Percentiles rank a stretch among this genome's conserved stretches.
Evolutionary conservation across 2,329 filamentous ascomycete genomes (phyloP).

Genomic region (Emydomyces testavorans): DNA sequence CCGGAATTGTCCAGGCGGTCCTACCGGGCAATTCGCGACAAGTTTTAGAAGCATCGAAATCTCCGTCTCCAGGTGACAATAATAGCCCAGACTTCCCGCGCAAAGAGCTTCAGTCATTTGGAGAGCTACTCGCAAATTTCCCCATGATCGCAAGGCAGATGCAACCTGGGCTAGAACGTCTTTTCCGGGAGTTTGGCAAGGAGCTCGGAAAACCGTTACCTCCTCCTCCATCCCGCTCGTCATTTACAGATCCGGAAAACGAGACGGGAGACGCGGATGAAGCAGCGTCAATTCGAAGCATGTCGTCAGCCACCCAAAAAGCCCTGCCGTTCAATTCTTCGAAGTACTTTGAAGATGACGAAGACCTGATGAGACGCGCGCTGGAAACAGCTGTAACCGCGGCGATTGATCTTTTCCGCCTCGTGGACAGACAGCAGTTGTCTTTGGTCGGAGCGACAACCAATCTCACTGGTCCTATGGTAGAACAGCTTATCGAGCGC

Average conservation of each 20-base stretch:
- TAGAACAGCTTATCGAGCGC: conserved; percentile 87
- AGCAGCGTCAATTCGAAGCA: conserved; percentile 26
- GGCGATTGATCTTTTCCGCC: conserved; percentile 90
- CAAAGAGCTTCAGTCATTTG: conserved; percentile 84
- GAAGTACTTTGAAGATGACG: conserved; percentile 75
- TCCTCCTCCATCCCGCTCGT: conserved; percentile 48
- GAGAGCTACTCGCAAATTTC: conserved; percentile 79
- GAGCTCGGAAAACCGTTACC: conserved; percentile 78
- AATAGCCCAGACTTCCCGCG: conserved; percentile 43
- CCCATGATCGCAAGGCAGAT: conserved; percentile 94
- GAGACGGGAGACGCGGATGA: conserved; percentile 31
- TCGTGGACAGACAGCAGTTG: conserved; percentile 88
- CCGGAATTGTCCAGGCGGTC: conserved; percentile 58
- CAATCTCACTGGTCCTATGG: conserved; percentile 78
- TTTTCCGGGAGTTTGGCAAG: conserved; percentile 79
- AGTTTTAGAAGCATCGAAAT: conserved; percentile 18
- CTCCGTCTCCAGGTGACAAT: conserved; percentile 25
- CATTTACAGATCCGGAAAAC: conserved; percentile 46
- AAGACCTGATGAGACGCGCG: conserved; percentile 77
- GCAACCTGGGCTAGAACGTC: conserved; percentile 76
- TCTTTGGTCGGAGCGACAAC: conserved; percentile 86
- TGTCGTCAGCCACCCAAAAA: conserved; percentile 20
- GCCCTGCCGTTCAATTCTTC: conserved; percentile 47
- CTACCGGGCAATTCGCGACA: conserved; percentile 29
- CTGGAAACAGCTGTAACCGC: conserved; percentile 85